Percentiles rank a stretch among this genome's conserved stretches.
phyloP scores from a whole-genome alignment of 768 basidiomycete species.

The Termitomyces sp. region DNA sequence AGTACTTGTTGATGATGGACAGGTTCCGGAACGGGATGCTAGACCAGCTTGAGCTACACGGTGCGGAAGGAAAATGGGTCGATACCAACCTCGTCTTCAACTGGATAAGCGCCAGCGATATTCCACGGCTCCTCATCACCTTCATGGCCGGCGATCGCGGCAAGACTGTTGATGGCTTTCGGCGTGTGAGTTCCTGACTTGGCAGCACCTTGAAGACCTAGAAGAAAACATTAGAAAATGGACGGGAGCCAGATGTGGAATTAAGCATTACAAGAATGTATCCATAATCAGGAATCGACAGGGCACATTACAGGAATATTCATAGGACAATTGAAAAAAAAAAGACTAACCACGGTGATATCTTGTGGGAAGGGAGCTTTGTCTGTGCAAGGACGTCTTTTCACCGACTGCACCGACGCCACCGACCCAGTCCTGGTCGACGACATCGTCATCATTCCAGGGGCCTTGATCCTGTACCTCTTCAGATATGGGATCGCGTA shows the following conservation, averaged over 20 bases:
- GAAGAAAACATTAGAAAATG: conserved; percentile 13
- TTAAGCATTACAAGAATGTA: conserved; percentile 16
- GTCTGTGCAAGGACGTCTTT: conserved; percentile 73
- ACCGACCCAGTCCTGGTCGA: conserved; percentile 77
- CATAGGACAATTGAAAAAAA: conserved; percentile 1
- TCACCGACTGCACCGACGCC: conserved; percentile 81
- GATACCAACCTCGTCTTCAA: conserved; percentile 60
- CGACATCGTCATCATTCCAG: conserved; percentile 73
- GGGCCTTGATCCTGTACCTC: conserved; percentile 49
- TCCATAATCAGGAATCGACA: conserved; percentile 16
- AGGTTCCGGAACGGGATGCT: conserved; percentile 21
- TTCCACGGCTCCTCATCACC: conserved; percentile 90
- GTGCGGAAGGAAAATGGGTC: neutral
- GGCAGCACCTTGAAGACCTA: conserved; percentile 48
- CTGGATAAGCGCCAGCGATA: conserved; percentile 45
- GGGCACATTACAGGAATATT: conserved; percentile 10
- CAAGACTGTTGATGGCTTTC: conserved; percentile 74
- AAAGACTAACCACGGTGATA: conserved; percentile 63
- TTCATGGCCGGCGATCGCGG: conserved; percentile 81
- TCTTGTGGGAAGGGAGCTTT: conserved; percentile 74
- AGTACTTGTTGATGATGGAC: conserved; percentile 40
- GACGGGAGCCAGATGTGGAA: conserved; percentile 2
- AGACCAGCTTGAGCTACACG: conserved; percentile 9
- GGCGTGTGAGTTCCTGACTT: conserved; percentile 62
- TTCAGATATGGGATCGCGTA: conserved; percentile 64